These are phyloP conservation scores for Talinum fruticosum DNA, from an alignment of 148 eudicot genomes.

Conservation along the genomic window DNA sequence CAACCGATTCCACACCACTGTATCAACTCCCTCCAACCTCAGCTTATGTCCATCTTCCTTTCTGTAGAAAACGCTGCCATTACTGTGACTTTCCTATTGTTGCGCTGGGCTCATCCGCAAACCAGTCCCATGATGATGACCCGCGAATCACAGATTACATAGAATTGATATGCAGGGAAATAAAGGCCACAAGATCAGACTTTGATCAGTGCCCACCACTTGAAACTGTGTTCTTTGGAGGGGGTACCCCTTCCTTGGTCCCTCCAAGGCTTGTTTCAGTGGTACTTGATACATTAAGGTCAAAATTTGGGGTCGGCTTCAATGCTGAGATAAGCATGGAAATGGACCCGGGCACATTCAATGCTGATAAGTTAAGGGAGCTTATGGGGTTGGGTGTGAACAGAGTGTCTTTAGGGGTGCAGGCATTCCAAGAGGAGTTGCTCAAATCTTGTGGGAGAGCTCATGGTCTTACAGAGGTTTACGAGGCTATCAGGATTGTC, in stretches of 20 bases:
- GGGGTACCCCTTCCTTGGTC: slow-evolving; percentile 95
- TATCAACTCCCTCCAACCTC: slow-evolving; percentile 69
- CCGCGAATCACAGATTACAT: slow-evolving; percentile 69
- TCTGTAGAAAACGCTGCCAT: slow-evolving; percentile 95
- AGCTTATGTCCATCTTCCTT: slow-evolving; percentile 91
- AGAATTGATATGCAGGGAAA: slow-evolving; percentile 58
- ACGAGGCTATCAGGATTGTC: slow-evolving; percentile 71
- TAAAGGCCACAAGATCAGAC: slow-evolving; percentile 42
- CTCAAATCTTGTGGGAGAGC: slow-evolving; percentile 91
- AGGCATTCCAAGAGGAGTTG: slow-evolving; percentile 89
- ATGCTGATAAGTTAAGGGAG: slow-evolving; percentile 47
- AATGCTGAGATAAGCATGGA: slow-evolving; percentile 87
- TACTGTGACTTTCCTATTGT: slow-evolving; percentile 92
- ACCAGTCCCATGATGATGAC: slow-evolving; percentile 43
- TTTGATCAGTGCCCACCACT: slow-evolving; percentile 61
- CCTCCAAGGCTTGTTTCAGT: slow-evolving; percentile 63
- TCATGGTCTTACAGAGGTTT: slow-evolving; percentile 69
- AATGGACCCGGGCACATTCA: slow-evolving; percentile 97
- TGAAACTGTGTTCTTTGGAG: slow-evolving; percentile 85
- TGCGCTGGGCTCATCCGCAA: slow-evolving; percentile 64
- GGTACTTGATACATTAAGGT: slow-evolving; percentile 52
- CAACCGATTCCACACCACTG: slow-evolving; percentile 29
- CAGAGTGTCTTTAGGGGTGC: slow-evolving; percentile 91
- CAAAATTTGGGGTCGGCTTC: slow-evolving; percentile 53
- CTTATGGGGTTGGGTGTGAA: slow-evolving; percentile 74